A percentile compares a stretch with the other conserved stretches of the same genome.
Evolutionary conservation across 1,284 basidiomycete species (phyloP).

Genomic region (Pterulicium gracile): DNA sequence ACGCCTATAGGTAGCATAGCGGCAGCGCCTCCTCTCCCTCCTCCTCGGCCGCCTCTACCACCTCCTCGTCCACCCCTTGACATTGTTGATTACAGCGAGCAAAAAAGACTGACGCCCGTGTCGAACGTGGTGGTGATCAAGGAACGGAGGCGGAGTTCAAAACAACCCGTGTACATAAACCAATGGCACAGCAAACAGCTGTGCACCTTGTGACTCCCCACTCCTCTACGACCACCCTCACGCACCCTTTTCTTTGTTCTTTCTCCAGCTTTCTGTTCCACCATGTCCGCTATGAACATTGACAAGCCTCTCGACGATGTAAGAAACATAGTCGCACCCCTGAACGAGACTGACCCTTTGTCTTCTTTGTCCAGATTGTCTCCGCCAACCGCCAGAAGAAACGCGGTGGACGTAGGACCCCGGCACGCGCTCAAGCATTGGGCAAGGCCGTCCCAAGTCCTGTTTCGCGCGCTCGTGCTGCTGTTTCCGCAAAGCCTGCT

Average conservation of each 20-base stretch:
- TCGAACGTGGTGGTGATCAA: constrained; percentile 4
- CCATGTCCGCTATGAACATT: constrained; percentile 27
- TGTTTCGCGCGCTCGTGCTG: constrained; percentile 38
- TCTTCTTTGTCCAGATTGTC: constrained; percentile 58
- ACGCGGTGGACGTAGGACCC: constrained; percentile 34
- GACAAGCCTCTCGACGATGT: constrained; percentile 91
- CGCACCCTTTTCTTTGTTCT: constrained; percentile 1
- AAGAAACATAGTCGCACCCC: too few relatives aligned
- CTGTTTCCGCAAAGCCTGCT: constrained; percentile 28
- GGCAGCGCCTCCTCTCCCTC: constrained; percentile 40
- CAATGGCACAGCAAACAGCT: constrained; percentile 13
- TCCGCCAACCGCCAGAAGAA: constrained; percentile 38
- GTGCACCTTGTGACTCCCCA: constrained; percentile 14
- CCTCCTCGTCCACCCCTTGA: constrained; percentile 55
- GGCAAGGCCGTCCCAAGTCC: constrained; percentile 38
- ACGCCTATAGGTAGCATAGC: constrained; percentile 65
- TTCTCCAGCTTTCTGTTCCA: constrained; percentile 9
- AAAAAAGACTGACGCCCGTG: constrained; percentile 3
- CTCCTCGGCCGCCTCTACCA: constrained; percentile 43
- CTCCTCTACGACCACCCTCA: constrained; percentile 16
- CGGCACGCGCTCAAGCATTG: constrained; percentile 43
- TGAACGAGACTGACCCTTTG: too few relatives aligned
- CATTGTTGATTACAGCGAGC: constrained; percentile 26
- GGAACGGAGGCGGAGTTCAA: constrained; percentile 11
- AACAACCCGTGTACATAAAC: too few relatives aligned